Evolutionary conservation across 129 eudicot genomes (phyloP), one percentile per base, ranked within the genome.

Genomic region (Escallonia rubra): DNA sequence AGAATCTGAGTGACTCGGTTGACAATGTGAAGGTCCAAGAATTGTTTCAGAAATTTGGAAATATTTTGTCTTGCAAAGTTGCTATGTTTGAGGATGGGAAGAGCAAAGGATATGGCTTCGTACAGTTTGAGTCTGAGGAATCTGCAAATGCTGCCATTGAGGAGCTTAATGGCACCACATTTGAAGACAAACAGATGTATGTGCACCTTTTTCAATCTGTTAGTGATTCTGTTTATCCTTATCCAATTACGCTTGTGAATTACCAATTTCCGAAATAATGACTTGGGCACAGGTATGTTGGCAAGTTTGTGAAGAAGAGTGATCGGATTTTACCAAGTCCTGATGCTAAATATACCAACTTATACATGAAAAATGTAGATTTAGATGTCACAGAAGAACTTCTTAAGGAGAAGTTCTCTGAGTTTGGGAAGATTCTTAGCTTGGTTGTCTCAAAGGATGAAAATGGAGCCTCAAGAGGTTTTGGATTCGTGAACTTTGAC

Each of bases 21-120:
- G 92, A 89, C 38, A 80, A 73, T 60, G 77, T 73, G 39, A 81
- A 80, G 81, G 89, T 93, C 61, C 82, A 89, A 78, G 98, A 86
- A 50, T 44, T 86, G 78, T 89, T 93, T 75, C 78, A 76, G 73
- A 63, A 64, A 47, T 89, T 82, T 82, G 98, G 98, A 48, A 78
- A 78, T 52, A 76, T 93, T 14, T 70, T 87, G 75, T 93, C 98
- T 40, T 84, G 90, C 65, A 93, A 93, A 84, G 95, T 92, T 61
- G 91, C 61, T 43, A 80, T 83, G 43, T 66, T 71, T 72, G 95
- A 84, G 71, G 90, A 89, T 54, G 85, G 87, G 12, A 86, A 79
- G 82, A 89, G 95, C 72, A 93, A 78, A 78, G 98, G 95, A 57
- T 84, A 84, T 66, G 98, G 98, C 10, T 93, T 89, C 73, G 86